These are phyloP conservation scores for Saccharomycopsis amapae DNA, from an alignment of 805 yeast genomes.

Conservation along the genomic window DNA sequence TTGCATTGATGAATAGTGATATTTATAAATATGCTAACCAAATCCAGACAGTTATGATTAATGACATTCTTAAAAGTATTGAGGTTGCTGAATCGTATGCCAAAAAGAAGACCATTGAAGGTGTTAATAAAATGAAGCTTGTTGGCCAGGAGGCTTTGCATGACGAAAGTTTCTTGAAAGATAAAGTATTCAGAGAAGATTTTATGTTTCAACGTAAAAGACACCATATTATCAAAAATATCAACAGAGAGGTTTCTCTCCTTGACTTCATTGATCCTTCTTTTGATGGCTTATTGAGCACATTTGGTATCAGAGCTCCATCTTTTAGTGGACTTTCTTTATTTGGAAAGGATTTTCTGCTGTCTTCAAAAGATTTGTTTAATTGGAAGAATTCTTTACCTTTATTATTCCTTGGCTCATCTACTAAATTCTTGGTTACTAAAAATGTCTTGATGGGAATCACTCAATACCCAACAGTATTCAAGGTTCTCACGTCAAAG, in stretches of 20 bases:
- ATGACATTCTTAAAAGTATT: slow-evolving; percentile 59
- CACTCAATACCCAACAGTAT: slow-evolving; percentile 24
- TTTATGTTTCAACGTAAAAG: slow-evolving; percentile 76
- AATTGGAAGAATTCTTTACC: slow-evolving; percentile 29
- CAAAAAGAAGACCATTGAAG: slow-evolving; percentile 46
- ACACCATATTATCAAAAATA: slow-evolving; percentile 52
- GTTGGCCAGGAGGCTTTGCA: slow-evolving; percentile 63
- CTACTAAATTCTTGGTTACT: slow-evolving; percentile 24
- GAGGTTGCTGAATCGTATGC: slow-evolving; percentile 62
- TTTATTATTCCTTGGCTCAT: slow-evolving; percentile 27
- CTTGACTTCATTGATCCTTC: slow-evolving; percentile 79
- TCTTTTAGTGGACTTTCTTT: neutral
- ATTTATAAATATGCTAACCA: slow-evolving; percentile 61
- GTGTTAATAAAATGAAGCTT: slow-evolving; percentile 54
- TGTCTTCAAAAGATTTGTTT: slow-evolving; percentile 20
- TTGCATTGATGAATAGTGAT: slow-evolving; percentile 48
- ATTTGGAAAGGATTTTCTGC: no score
- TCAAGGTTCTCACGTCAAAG: slow-evolving; percentile 11
- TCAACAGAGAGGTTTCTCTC: slow-evolving; percentile 54
- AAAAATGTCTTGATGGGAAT: slow-evolving; percentile 21
- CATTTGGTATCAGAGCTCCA: slow-evolving; percentile 32
- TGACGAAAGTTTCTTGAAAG: slow-evolving; percentile 45
- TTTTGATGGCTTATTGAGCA: slow-evolving; percentile 46
- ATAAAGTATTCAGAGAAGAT: slow-evolving; percentile 57
- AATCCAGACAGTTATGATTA: slow-evolving; percentile 63